Conservation (phyloP, 75 land plant genomes). For the Selaginella moellendorffii region DNA sequence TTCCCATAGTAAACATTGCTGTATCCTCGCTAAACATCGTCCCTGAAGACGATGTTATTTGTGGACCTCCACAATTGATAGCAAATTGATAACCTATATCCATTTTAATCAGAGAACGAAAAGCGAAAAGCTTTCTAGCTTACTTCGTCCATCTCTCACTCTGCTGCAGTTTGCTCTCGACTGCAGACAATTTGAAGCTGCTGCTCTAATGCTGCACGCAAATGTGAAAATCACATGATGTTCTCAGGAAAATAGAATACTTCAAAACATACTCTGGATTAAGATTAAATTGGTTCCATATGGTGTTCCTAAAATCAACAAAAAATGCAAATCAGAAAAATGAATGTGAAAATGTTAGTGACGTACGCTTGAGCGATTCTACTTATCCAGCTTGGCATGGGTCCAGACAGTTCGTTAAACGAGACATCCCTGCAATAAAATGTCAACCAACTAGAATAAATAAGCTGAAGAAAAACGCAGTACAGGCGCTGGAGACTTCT, state of each 20-base stretch:
- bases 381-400: constrained; percentile 3
- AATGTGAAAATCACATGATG: neutral
- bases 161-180: constrained; percentile 3
- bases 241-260: neutral
- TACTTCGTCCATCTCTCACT: neutral
- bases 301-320: neutral
- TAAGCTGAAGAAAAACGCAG: too few species aligned
- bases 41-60: neutral
- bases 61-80: constrained; percentile 3
- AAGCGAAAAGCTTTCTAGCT: too few species aligned
- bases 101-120: too few species aligned
- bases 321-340: neutral
- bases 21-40: constrained; percentile 2
- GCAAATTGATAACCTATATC: constrained; percentile 5
- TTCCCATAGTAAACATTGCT: neutral
- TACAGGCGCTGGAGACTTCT: constrained; percentile 3
- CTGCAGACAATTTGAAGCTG: constrained; percentile 1
- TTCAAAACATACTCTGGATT: neutral
- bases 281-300: neutral
- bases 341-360: too few species aligned
- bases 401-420: constrained; percentile 5
- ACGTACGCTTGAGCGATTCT: neutral
- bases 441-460: too few species aligned
- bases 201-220: neutral
- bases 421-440: constrained; percentile 8